phyloP scores from a whole-genome alignment of 345 rosid genomes.

The Erodium maritimum region DNA sequence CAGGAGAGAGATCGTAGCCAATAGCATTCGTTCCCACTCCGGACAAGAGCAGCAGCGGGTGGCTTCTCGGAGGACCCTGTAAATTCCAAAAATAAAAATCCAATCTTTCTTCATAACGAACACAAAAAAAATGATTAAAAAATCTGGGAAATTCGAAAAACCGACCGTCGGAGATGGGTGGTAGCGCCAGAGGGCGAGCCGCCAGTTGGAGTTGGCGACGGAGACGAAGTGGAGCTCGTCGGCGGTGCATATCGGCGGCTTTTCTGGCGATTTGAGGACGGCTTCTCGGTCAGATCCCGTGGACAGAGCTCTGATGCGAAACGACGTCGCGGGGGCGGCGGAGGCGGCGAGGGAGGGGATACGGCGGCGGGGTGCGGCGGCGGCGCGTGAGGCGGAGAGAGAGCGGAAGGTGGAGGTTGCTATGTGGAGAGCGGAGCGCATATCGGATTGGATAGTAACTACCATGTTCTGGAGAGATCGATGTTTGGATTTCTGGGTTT shows the following conservation, averaged over 20 bases:
- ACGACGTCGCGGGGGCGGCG: conserved; percentile 4
- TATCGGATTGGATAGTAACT: conserved; percentile 24
- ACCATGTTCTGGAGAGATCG: conserved; percentile 1
- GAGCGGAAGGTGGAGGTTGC: conserved; percentile 29
- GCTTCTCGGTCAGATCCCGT: conserved; percentile 10
- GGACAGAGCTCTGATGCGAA: conserved; percentile 24
- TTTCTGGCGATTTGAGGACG: conserved; percentile 22
- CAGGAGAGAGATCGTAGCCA: conserved; percentile 72
- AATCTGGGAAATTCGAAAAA: not conserved
- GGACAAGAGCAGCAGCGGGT: conserved; percentile 76
- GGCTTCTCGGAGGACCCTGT: conserved; percentile 71
- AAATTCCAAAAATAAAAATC: not conserved
- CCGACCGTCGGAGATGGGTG: conserved; percentile 35
- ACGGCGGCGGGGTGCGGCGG: conserved; percentile 10
- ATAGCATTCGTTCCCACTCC: conserved; percentile 96
- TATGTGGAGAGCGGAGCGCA: conserved; percentile 37
- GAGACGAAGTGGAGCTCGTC: conserved; percentile 85
- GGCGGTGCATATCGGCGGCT: conserved; percentile 70
- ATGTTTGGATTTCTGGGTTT: not conserved
- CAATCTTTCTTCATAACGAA: not conserved
- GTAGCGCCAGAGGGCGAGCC: conserved; percentile 88
- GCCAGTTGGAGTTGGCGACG: conserved; percentile 65
- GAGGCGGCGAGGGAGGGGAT: conserved; percentile 4
- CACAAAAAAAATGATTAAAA: not conserved
- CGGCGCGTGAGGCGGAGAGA: conserved; percentile 9